Evolutionary conservation across 257 asterid species (phyloP).

Genomic region (Solanum tarijense): DNA sequence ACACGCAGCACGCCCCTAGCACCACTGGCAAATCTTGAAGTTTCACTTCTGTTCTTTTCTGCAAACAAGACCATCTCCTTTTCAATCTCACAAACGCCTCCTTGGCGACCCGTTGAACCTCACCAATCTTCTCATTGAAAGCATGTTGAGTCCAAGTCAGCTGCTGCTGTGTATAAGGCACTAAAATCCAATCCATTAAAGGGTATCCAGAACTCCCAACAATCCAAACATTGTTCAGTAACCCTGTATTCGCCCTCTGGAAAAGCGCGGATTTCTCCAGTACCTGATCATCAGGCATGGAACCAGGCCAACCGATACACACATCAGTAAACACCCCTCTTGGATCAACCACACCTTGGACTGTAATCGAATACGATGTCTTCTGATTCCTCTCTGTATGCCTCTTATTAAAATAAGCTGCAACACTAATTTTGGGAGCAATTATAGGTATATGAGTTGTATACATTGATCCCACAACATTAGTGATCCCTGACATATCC

Average conservation of each 20-base stretch:
- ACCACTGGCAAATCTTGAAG: constrained; percentile 86
- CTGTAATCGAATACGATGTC: constrained; percentile 81
- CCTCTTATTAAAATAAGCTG: constrained; percentile 70
- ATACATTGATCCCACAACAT: constrained; percentile 83
- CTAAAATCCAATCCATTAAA: constrained; percentile 83
- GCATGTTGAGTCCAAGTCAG: constrained; percentile 93
- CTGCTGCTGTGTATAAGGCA: constrained; percentile 70
- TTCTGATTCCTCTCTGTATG: constrained; percentile 88
- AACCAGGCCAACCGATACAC: constrained; percentile 93
- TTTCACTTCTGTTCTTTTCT: constrained; percentile 77
- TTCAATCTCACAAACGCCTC: constrained; percentile 62
- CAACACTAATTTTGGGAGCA: constrained; percentile 82
- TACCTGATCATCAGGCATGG: constrained; percentile 90
- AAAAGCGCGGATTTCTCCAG: constrained; percentile 72
- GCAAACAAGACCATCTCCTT: constrained; percentile 88
- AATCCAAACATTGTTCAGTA: constrained; percentile 59
- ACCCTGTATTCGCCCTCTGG: constrained; percentile 68
- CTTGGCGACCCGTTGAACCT: constrained; percentile 36
- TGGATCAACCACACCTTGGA: constrained; percentile 82
- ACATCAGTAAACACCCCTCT: constrained; percentile 70
- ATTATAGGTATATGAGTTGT: constrained; percentile 86
- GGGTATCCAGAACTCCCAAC: constrained; percentile 77
- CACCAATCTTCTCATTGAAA: constrained; percentile 70
- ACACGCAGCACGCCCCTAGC: constrained; percentile 88
- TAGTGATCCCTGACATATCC: constrained; percentile 53